Base-by-base conservation (phyloP, 169 alveolate genomes). In the Plasmodium vivax region DNA sequence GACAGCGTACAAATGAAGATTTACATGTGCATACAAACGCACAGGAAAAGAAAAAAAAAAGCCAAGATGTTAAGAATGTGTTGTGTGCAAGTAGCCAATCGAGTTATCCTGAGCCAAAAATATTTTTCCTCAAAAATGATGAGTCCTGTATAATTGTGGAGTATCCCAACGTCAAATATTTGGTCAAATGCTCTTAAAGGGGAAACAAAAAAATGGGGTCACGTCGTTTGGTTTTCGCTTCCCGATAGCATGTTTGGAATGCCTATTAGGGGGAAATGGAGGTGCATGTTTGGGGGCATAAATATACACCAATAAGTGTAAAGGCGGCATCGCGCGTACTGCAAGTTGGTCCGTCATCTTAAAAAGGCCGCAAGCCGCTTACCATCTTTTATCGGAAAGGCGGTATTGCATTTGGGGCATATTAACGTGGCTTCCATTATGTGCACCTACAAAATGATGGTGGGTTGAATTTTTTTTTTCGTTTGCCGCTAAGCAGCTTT, bases 311-410 rank as follows among this genome's bases (percentile, higher is more conserved):
- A 43, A 27, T 71, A 51, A 6, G 62, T 80, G 75, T 54, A 84
- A 19, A 4, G n/a, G n/a, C 58, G 4, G 19, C 23, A 34, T 30
- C 41, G 30, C 9, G 58, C 34, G 73, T 68, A 38, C n/a, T 14
- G 74, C 74, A 10, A 16, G 32, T 58, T 58, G 16, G 74, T 58
- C 3, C 4, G 32, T 58, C 32, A 58, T 58, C 23, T 58, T 58
- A 58, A 58, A 58, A 58, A 1, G 54, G 54, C 16, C 32, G 34
- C 10, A 34, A 4, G 36, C 41, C 3, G 41, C 93, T 12, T 84
- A 96, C 98, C 98, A 58, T 96, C 96, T 62, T 84, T 95, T 45
- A 96, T 95, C n/a, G 79, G 94, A 92, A 94, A 96, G 51, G 95
- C 92, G 27, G 84, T 71, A 45, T 68, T 94, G 80, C 98, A 96